A percentile compares a stretch with the other conserved stretches of the same genome.
These are phyloP conservation scores for Tanozyma kutaoensis DNA, from an alignment of 805 yeast genomes.

Conservation along the genomic window DNA sequence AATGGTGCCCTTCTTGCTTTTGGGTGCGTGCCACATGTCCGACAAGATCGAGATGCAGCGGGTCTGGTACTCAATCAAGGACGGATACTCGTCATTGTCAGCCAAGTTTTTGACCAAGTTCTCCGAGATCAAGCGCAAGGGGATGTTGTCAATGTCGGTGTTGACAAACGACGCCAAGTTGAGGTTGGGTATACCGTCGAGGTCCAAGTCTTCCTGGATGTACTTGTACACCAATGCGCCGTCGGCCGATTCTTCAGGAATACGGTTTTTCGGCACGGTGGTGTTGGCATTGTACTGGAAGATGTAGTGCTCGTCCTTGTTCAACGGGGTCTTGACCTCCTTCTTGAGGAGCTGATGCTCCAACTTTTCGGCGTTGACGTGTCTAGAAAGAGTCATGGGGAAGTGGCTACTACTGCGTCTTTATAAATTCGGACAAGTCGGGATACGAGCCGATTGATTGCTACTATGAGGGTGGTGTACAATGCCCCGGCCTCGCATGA, in stretches of 20 bases:
- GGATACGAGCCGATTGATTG: no score
- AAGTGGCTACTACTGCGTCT: no score
- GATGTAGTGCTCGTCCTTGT: conserved; percentile 16
- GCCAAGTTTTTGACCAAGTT: conserved; percentile 82
- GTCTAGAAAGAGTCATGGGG: neutral
- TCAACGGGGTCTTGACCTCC: conserved; percentile 7
- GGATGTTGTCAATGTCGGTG: conserved; percentile 43
- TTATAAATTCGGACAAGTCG: no score
- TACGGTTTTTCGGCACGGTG: conserved; percentile 40
- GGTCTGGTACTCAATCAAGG: conserved; percentile 62
- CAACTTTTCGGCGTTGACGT: neutral
- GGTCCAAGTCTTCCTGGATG: conserved; percentile 57
- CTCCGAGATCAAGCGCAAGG: conserved; percentile 39
- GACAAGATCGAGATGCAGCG: conserved; percentile 75
- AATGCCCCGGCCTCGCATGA: no score
- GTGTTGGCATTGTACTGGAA: conserved; percentile 16
- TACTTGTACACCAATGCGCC: conserved; percentile 43
- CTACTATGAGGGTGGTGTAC: no score
- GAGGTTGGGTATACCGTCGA: conserved; percentile 76
- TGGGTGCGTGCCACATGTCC: conserved; percentile 69
- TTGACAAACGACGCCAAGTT: conserved; percentile 86
- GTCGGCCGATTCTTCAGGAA: conserved; percentile 45
- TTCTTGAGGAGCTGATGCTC: neutral
- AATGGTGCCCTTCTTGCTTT: conserved; percentile 8
- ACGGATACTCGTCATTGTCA: conserved; percentile 89